Percentiles rank a stretch among this genome's conserved stretches.
Evolutionary conservation across 257 asterid species (phyloP).

Genomic region (Scutellaria galericulata): DNA sequence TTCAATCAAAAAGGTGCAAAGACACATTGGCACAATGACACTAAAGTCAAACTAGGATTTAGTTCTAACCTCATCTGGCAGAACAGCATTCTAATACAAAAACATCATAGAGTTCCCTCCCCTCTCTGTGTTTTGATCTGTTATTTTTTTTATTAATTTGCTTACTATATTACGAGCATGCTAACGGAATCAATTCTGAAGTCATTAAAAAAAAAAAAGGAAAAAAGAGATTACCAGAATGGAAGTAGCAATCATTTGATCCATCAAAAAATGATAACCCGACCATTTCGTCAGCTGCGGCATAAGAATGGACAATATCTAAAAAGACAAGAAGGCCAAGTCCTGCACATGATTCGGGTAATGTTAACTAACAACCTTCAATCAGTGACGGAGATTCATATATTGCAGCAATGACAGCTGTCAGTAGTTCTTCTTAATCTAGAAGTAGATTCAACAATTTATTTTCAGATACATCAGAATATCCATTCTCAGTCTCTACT

Average conservation of each 20-base stretch:
- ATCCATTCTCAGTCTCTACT: constrained; percentile 13
- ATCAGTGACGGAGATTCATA: constrained; percentile 29
- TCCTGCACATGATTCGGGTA: constrained; percentile 54
- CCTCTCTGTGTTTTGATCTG: not conserved
- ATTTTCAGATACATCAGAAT: constrained; percentile 9
- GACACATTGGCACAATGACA: constrained; percentile 15
- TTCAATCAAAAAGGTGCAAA: constrained; percentile 16
- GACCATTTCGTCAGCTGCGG: constrained; percentile 98
- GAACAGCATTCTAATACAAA: not conserved
- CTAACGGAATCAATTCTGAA: constrained; percentile 26
- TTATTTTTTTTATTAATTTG: not conserved
- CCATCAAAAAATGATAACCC: constrained; percentile 96
- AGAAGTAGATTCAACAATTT: not conserved
- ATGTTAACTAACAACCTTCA: constrained; percentile 7
- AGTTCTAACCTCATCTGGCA: not conserved
- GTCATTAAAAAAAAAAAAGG: constrained; percentile 8
- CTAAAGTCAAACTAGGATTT: constrained; percentile 5
- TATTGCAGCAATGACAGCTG: constrained; percentile 26
- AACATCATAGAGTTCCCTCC: not conserved
- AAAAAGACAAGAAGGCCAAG: constrained; percentile 85
- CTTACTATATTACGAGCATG: not conserved
- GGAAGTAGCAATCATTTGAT: constrained; percentile 96
- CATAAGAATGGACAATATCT: constrained; percentile 94
- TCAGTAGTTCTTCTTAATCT: not conserved
- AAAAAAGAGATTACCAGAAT: constrained; percentile 63